phyloP scores from a whole-genome alignment of 164 flowering plant species.

The Echeveria elegans region DNA sequence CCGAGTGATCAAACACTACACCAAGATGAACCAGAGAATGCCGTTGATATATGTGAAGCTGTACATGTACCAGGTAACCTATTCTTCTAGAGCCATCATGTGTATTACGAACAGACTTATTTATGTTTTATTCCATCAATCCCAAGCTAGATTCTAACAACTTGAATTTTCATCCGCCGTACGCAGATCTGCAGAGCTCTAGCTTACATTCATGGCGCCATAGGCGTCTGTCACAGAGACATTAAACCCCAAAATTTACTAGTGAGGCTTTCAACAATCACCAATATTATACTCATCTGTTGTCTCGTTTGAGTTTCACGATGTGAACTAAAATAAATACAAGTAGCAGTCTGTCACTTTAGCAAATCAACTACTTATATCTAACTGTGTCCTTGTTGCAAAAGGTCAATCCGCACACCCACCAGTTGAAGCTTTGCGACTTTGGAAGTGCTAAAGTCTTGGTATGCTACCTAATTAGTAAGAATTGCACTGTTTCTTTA shows the following conservation, averaged over 20 bases:
- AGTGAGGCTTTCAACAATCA: constrained; percentile 16
- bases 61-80: constrained; percentile 41
- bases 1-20: constrained; percentile 49
- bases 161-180: not conserved
- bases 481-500: not conserved
- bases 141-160: not conserved
- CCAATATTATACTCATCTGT: not conserved
- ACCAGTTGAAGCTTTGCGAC: constrained; percentile 56
- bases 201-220: constrained; percentile 47
- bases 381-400: not conserved
- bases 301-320: too few relatives aligned
- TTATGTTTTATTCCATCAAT: not conserved
- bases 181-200: constrained; percentile 57
- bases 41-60: constrained; percentile 50
- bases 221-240: constrained; percentile 67
- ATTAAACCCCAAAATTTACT: constrained; percentile 63
- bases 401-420: constrained; percentile 61
- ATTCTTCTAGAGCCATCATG: not conserved
- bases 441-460: constrained; percentile 65
- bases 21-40: constrained; percentile 52
- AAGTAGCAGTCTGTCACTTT: too few relatives aligned
- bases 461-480: constrained; percentile 22
- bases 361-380: not conserved
- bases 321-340: too few relatives aligned
- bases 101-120: not conserved